Evolutionary conservation across 1,139 yeast genomes (phyloP).

Genomic region (Saccharomyces pastorianus): DNA sequence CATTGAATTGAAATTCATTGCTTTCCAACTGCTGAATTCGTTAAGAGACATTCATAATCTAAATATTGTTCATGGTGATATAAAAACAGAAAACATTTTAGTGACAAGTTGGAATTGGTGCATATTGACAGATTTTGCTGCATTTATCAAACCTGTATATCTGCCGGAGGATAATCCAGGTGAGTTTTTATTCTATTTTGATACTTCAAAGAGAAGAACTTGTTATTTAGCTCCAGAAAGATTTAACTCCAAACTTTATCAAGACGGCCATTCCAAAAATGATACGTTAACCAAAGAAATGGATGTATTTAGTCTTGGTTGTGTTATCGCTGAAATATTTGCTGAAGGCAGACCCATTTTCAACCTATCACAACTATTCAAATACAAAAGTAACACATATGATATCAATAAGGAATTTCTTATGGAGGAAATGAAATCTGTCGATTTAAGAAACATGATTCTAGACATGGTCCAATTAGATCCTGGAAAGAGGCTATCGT

Average conservation of each 20-base stretch:
- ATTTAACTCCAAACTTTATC: conserved; percentile 37
- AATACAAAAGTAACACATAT: conserved; percentile 64
- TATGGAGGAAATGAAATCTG: conserved; percentile 46
- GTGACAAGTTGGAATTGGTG: conserved; percentile 90
- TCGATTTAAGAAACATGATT: conserved; percentile 46
- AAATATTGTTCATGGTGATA: conserved; percentile 75
- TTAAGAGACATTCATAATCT: conserved; percentile 56
- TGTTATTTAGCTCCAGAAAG: conserved; percentile 96
- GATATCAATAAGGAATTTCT: conserved; percentile 39
- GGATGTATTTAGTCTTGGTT: conserved; percentile 89
- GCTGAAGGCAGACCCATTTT: conserved; percentile 82
- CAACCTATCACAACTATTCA: conserved; percentile 77
- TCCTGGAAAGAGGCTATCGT: conserved; percentile 52
- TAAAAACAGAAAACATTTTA: conserved; percentile 80
- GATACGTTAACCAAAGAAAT: conserved; percentile 51
- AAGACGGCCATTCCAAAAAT: conserved; percentile 26
- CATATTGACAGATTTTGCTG: conserved; percentile 72
- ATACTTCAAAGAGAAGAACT: conserved; percentile 74
- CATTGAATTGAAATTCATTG: conserved; percentile 76
- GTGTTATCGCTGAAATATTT: conserved; percentile 85
- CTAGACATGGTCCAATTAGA: conserved; percentile 53
- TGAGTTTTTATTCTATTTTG: conserved; percentile 87
- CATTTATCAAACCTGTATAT: conserved; percentile 65
- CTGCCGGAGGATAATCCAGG: conserved; percentile 93
- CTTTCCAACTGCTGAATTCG: conserved; percentile 64